Evolutionary conservation across 2,329 filamentous ascomycete species (phyloP), one percentile per base, ranked within the genome.

Genomic region (Cladorrhinum sp.): DNA sequence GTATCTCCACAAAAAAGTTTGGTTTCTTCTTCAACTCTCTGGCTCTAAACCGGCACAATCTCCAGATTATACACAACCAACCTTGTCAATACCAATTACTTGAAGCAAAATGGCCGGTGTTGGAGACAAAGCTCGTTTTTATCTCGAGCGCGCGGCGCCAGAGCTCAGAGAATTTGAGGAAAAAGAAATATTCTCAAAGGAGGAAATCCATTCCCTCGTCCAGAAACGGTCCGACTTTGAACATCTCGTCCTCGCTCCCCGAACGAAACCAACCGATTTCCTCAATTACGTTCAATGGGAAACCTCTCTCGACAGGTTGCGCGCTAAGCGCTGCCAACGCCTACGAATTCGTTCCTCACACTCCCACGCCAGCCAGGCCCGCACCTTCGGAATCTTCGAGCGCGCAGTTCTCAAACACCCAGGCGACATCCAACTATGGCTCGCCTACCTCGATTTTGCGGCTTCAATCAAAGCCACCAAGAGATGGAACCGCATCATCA

Each of bases 121-220:
- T 61, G 89, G 90, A 65, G 95, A 98, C 72, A 98, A 97, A 77
- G 95, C 94, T 59, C 91, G 94, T 61, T 98, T 94, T 77, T 97
- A 91, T 76, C 84, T 98, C 66, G 95, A 99, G 79, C 89, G 94
- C 68, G 89, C 90, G 1, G 91, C 97, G 49, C 92, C 93, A 16
- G 93, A 98, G 75, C 84, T 99, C 60, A 91, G 92, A 65, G 92
- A 96, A 70, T 96, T 92, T 75, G 90, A 96, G 76, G 86, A 91
- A 66, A 97, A 96, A 75, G 88, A 91, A 69, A 90, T 99, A 68
- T 99, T 99, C 77, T 86, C 83, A 63, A 87, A 89, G 87, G 90
- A 96, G 67, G 94, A 99, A 75, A 96, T 99, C 73, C 85, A 86
- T 64, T 88, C 89, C 51, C 92, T 99, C 66, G 89, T 96, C 57